These are phyloP conservation scores for Wickerhamomyces bisporus DNA, from an alignment of 805 yeast species.

Conservation along the genomic window DNA sequence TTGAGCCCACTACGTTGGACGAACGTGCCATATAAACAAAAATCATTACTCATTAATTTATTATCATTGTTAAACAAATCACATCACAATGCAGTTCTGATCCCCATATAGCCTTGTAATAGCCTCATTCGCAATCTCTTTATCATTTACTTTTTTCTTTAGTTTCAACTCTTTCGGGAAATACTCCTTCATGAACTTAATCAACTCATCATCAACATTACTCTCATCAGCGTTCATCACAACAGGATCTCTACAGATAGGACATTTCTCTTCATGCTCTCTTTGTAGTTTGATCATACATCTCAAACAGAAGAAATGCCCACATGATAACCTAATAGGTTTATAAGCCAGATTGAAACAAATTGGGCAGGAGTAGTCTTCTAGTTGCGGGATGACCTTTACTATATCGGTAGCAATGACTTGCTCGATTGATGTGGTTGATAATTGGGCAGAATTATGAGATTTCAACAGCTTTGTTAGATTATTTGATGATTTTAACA, in stretches of 20 bases:
- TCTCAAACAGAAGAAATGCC: slow-evolving; percentile 67
- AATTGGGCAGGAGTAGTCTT: slow-evolving; percentile 71
- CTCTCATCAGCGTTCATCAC: slow-evolving; percentile 52
- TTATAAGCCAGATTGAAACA: slow-evolving; percentile 67
- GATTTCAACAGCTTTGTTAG: slow-evolving; percentile 39
- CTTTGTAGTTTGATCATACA: slow-evolving; percentile 67
- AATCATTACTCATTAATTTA: too few relatives aligned
- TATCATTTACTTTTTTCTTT: slow-evolving; percentile 51
- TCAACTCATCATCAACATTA: slow-evolving; percentile 51
- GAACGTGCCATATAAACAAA: too few relatives aligned
- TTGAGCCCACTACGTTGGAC: too few relatives aligned
- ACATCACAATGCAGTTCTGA: too few relatives aligned
- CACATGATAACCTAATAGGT: slow-evolving; percentile 61
- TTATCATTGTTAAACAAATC: too few relatives aligned
- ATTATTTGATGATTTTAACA: slow-evolving; percentile 41
- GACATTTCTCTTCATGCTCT: slow-evolving; percentile 54
- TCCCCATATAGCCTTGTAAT: slow-evolving; percentile 21
- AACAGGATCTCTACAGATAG: slow-evolving; percentile 53
- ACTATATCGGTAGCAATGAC: slow-evolving; percentile 51
- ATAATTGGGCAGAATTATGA: slow-evolving; percentile 4
- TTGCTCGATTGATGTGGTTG: slow-evolving; percentile 18
- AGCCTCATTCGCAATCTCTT: slow-evolving; percentile 40
- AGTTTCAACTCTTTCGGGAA: slow-evolving; percentile 66
- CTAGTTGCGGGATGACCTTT: slow-evolving; percentile 63
- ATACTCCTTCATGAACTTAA: slow-evolving; percentile 48